These are phyloP conservation scores for Cercophora samala DNA, from an alignment of 495 filamentous ascomycete genomes.

Conservation along the genomic window DNA sequence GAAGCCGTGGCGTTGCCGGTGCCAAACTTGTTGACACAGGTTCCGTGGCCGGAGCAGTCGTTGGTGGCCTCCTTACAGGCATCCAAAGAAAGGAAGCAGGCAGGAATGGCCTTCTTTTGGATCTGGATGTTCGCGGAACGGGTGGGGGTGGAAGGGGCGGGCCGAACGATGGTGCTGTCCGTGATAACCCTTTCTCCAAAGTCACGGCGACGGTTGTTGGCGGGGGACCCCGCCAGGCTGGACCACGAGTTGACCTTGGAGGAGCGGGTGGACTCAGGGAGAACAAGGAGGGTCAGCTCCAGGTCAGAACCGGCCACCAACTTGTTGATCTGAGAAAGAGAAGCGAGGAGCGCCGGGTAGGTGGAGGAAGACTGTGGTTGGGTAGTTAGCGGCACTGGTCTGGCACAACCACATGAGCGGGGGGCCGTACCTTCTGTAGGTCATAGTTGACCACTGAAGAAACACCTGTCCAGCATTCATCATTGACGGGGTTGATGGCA, in stretches of 20 bases:
- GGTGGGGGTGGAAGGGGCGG: conserved; percentile 24
- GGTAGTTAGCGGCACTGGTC: conserved; percentile 4
- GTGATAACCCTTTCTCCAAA: conserved; percentile 34
- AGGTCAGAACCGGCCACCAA: conserved; percentile 39
- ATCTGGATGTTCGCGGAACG: conserved; percentile 15
- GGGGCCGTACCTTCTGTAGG: conserved; percentile 34
- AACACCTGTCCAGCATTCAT: conserved; percentile 45
- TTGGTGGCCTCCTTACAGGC: conserved; percentile 61
- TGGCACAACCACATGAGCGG: neutral
- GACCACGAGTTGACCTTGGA: conserved; percentile 36
- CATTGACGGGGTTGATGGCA: conserved; percentile 41
- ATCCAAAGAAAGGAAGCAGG: conserved; percentile 63
- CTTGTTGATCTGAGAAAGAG: conserved; percentile 33
- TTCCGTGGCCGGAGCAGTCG: conserved; percentile 73
- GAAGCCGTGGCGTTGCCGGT: conserved; percentile 29
- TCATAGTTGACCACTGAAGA: conserved; percentile 46
- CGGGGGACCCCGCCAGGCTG: conserved; percentile 26
- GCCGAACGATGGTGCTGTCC: conserved; percentile 20
- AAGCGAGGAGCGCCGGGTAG: conserved; percentile 32
- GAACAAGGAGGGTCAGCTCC: conserved; percentile 45
- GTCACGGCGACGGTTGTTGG: conserved; percentile 39
- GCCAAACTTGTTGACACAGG: conserved; percentile 59
- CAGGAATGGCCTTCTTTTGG: conserved; percentile 37
- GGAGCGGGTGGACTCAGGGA: conserved; percentile 39
- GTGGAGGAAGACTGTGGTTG: conserved; percentile 30